Base-by-base conservation (phyloP, 495 filamentous ascomycete genomes). In the Tuber microsphaerosporum region DNA sequence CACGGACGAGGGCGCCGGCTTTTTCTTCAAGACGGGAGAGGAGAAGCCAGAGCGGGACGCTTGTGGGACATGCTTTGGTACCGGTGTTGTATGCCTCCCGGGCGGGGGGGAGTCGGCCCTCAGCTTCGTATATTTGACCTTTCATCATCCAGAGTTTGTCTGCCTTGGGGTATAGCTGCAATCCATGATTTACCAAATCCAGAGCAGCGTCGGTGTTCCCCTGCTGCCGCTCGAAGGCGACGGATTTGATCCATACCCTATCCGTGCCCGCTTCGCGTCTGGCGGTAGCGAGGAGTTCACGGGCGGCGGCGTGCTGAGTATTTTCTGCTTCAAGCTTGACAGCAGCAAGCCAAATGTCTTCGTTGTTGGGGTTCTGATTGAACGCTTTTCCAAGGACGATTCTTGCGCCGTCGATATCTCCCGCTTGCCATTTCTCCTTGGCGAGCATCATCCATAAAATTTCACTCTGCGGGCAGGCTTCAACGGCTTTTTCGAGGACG, bases 71-170 rank as follows among this genome's bases (percentile, higher is more conserved):
- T 22, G 93, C 94, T 70, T 94, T 91, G 4, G 93, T 96, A 65
- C 96, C 95, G 48, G 92, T 92, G 76, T 89, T 89, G 84, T 95
- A 98, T 1, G 96, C 94, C 82, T 99, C 93, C 70, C 94, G 89
- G 6, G 96, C 95, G 82, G 96, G 91, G 0, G 92, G 90, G 51
- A 92, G 85, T 82, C 92, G 92, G 76, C 86, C 88, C 72, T 92
- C 88, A 22, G 88, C 85, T 79, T 97, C 92, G 87, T 98, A 99
- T 76, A 98, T 93, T 79, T 99, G 95, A 6, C 96, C 95, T 85
- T 98, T 99, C 86, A 97, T 93, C 92, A 97, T 97, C 91, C 93
- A 97, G 17, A 99, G 88, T 83, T 97, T 97, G 73, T 92, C 89
- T 2, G 91, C 89, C 70, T 89, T 89, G 17, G 96, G 94, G 84